Evolutionary conservation across 805 yeast genomes (phyloP).

Genomic region (Schwanniomyces yamadae): DNA sequence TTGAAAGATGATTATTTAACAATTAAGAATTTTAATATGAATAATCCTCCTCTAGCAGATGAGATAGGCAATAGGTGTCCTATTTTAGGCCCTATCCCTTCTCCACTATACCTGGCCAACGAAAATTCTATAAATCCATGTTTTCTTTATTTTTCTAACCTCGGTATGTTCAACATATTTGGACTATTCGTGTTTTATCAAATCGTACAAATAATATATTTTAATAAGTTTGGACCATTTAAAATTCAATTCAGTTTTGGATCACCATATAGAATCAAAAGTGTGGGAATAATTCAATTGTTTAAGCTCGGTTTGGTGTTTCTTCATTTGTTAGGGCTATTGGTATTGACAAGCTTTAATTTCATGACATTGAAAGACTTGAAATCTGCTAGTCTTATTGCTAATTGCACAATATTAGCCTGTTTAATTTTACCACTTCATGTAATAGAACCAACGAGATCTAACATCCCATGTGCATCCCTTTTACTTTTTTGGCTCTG

Average conservation of each 20-base stretch:
- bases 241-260: conserved; percentile 20
- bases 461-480: conserved; percentile 36
- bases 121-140: conserved; percentile 30
- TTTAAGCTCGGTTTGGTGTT: conserved; percentile 15
- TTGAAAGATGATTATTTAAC: no score
- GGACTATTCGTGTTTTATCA: conserved; percentile 12
- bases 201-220: conserved; percentile 8
- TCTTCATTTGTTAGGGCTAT: conserved; percentile 13
- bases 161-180: conserved; percentile 5
- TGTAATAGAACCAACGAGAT: conserved; percentile 41
- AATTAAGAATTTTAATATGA: no score
- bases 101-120: conserved; percentile 22
- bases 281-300: conserved; percentile 18
- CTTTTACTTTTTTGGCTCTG: conserved; percentile 40
- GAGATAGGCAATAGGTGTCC: no score
- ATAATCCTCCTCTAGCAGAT: no score
- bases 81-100: no score
- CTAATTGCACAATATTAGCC: conserved; percentile 4
- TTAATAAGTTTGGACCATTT: conserved; percentile 15
- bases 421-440: conserved; percentile 42
- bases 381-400: conserved; percentile 7
- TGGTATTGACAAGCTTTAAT: conserved; percentile 10
- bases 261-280: conserved; percentile 12
- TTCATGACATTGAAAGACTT: conserved; percentile 3
- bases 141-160: conserved; percentile 18